Evolutionary conservation across 1,284 basidiomycete species (phyloP), one percentile per base, ranked within the genome.

Genomic region (Puccinia polysora): DNA sequence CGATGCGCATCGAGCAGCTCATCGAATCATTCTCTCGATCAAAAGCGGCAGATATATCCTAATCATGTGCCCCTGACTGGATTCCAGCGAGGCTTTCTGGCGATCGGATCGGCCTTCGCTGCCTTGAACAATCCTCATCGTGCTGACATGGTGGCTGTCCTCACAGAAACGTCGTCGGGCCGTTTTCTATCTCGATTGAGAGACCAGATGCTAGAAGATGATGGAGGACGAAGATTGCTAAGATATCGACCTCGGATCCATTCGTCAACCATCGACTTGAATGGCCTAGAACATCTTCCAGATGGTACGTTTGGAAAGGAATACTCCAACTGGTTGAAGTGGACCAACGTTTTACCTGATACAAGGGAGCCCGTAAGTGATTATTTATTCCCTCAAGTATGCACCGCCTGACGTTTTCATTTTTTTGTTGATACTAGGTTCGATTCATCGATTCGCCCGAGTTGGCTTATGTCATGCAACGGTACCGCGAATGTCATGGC

Each of bases 371-470:
- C 90, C 6, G 94, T 95, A 77, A 76, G 89, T 80, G 8, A 34
- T 47, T 34, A 38, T 23, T 56, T 36, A n/a, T 20, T 4, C 25
- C n/a, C 40, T 38, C 49, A 36, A 15, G 14, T 30, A 14, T 40
- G 40, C 47, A 8, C 20, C 34, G 12, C 23, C 28, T 7, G 15
- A 34, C 74, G 5, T 45, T 60, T 53, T n/a, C 32, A 10, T 23
- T 67, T 20, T 20, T 32, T 30, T 67, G 30, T 65, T 4, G 4
- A 8, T 8, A 38, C 25, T 84, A 89, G 91, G 91, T 96, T 4
- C 89, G 88, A 76, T 97, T 97, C 80, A 89, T 98, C 76, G 86
- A 90, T 77, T 91, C 95, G 76, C 90, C 91, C 0, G 91, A 93
- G 77, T 85, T 95, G 12, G 93, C 93, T 32, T 49, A 97, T 80